Base-by-base conservation (phyloP, 73 alveolate species). In the Paramecium biaurelia region DNA sequence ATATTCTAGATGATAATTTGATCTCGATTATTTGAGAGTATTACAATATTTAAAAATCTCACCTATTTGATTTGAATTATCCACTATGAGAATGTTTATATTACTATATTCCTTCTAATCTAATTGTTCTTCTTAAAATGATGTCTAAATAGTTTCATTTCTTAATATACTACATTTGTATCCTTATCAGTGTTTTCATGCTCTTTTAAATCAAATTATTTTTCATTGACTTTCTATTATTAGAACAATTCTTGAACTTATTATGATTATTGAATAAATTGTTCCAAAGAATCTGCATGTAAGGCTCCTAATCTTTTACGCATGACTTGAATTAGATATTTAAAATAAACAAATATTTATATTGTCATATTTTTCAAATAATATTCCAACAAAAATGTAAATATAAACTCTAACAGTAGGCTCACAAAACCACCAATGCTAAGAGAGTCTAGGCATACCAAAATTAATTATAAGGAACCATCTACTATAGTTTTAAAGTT, bases 221-320 rank as follows among this genome's bases (percentile, higher is more conserved):
- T 57, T 4, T 9, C 76, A 14, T 20, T 57, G 10, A 57, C 7
- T 26, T 57, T 23, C 10, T 37, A 1, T 14, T 38, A 10, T 70
- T 2, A 76, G 42, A 14, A 2, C 0, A 76, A 43, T 32, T 76
- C 59, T 35, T 76, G 0, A 35, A 70, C 1, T 8, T 79, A 10
- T 24, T 43, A 14, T 8, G 90, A 58, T 18, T 12, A 9, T 34
- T 79, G 41, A 18, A 79, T 79, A 23, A 8, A 79, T 23, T 43
- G 2, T 47, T 79, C 76, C 4, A 47, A 1, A 5, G 45, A 15
- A 12, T 79, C 76, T 24, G 90, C 21, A 79, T 43, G 90, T 0
- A 43, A 8, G 45, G 90, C 76, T 45, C 90, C 76, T 12, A 79
- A 43, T 79, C 76, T 79, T 79, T 47, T 41, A 4, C 74, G 21